A percentile compares a stretch with the other conserved stretches of the same genome.
Evolutionary conservation across 495 filamentous ascomycete genomes (phyloP).

Genomic region (Xylaria telfairii): DNA sequence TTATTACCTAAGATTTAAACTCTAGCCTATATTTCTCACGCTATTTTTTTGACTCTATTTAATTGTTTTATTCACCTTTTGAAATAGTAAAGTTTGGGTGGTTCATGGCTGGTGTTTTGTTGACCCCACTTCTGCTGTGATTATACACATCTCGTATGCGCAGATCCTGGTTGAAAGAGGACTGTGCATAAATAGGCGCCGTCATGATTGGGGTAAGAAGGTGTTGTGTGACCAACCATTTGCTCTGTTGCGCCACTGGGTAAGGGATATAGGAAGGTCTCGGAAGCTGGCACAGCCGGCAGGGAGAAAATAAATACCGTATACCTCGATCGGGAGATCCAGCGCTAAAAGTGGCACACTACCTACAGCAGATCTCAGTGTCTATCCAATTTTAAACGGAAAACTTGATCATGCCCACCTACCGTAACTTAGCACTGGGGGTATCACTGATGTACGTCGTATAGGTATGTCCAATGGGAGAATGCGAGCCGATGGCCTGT

Average conservation of each 20-base stretch:
- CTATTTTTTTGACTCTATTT: too few species aligned
- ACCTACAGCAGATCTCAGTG: background rate
- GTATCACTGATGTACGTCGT: background rate
- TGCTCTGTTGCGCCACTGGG: background rate
- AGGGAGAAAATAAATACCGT: background rate
- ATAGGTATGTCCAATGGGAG: background rate
- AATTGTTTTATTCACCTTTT: too few species aligned
- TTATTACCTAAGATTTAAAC: too few species aligned
- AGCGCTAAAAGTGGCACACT: background rate
- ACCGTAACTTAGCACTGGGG: background rate
- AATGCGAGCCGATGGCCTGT: background rate
- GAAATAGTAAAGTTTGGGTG: too few species aligned
- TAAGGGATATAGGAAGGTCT: background rate
- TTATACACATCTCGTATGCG: background rate
- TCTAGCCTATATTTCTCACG: too few species aligned
- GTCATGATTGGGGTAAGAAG: background rate
- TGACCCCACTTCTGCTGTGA: too few species aligned
- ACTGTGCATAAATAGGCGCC: background rate
- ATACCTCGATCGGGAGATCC: constrained; percentile 1
- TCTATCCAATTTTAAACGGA: background rate
- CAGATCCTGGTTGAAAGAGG: background rate
- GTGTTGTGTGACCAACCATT: background rate
- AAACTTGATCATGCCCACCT: background rate
- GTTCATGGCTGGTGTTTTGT: too few species aligned
- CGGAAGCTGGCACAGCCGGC: constrained; percentile 9